Conservation (phyloP, 2,329 filamentous ascomycete genomes). For the Xylariales sp. region DNA sequence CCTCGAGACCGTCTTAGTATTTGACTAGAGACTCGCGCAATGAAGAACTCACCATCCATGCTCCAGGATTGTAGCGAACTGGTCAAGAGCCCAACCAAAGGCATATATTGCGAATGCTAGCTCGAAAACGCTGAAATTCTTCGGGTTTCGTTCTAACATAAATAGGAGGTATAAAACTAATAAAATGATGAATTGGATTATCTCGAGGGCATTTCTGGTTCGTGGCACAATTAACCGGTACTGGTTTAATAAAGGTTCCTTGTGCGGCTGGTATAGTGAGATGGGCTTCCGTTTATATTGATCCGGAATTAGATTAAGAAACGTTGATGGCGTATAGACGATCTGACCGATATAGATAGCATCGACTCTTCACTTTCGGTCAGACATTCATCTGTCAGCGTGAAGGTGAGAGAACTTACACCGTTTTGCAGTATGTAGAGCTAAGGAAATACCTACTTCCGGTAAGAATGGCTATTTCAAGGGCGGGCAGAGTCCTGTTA, state of each 20-base stretch:
- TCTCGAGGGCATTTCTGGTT: conserved; percentile 80
- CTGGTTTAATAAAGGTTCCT: conserved; percentile 82
- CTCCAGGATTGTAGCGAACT: conserved; percentile 80
- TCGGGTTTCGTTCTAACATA: conserved; percentile 75
- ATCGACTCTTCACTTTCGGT: conserved; percentile 64
- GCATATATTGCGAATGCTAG: conserved; percentile 77
- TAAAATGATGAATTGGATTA: conserved; percentile 77
- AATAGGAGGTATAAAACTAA: conserved; percentile 76
- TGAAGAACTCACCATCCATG: conserved; percentile 68
- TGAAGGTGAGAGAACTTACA: conserved; percentile 56
- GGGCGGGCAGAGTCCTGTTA: conserved; percentile 74
- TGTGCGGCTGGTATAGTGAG: conserved; percentile 80
- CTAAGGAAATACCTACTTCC: conserved; percentile 83
- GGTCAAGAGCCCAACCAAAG: conserved; percentile 82
- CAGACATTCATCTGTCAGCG: neutral
- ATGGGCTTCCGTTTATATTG: conserved; percentile 88
- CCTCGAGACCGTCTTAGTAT: conserved; percentile 56
- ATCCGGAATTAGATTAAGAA: conserved; percentile 86
- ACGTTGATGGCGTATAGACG: conserved; percentile 83
- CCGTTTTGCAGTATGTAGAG: conserved; percentile 82
- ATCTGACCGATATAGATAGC: conserved; percentile 85
- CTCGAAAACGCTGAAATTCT: conserved; percentile 68
- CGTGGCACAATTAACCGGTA: conserved; percentile 86
- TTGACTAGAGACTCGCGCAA: neutral
- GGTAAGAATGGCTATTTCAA: conserved; percentile 85